A percentile compares a stretch with the other conserved stretches of the same genome.
Evolutionary conservation across 148 eudicot species (phyloP).

Genomic region (Silene latifolia): DNA sequence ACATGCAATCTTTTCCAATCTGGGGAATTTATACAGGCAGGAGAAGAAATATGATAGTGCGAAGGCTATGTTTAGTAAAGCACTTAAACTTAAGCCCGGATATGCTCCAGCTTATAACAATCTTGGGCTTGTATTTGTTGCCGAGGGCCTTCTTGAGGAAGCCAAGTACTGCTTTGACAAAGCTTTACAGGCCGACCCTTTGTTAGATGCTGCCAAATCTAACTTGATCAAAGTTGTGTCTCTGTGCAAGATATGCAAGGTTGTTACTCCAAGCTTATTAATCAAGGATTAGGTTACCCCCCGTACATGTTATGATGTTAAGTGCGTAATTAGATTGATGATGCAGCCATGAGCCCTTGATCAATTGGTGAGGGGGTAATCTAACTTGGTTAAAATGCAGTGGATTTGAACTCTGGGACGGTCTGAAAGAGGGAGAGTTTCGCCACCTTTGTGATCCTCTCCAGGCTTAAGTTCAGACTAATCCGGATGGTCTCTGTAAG

Average conservation of each 20-base stretch:
- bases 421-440: not conserved
- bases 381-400: not conserved
- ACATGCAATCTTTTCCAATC: constrained; percentile 67
- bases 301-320: not conserved
- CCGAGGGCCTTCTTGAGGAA: constrained; percentile 78
- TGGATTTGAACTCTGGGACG: too few relatives aligned
- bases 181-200: constrained; percentile 73
- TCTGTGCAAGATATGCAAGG: constrained; percentile 47
- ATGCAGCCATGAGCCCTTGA: too few relatives aligned
- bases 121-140: constrained; percentile 91
- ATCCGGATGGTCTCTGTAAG: not conserved
- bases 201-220: constrained; percentile 92
- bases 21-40: constrained; percentile 90
- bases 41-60: constrained; percentile 58
- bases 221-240: constrained; percentile 74
- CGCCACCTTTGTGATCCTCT: not conserved
- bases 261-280: constrained; percentile 21
- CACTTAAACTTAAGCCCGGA: constrained; percentile 79
- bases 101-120: constrained; percentile 98
- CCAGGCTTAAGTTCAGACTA: not conserved
- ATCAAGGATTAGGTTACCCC: constrained; percentile 1
- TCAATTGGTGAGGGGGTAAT: not conserved
- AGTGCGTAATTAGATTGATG: too few relatives aligned
- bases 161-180: constrained; percentile 90
- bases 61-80: constrained; percentile 86